phyloP scores from a whole-genome alignment of 768 basidiomycete species.

The Dendrothele bispora region DNA sequence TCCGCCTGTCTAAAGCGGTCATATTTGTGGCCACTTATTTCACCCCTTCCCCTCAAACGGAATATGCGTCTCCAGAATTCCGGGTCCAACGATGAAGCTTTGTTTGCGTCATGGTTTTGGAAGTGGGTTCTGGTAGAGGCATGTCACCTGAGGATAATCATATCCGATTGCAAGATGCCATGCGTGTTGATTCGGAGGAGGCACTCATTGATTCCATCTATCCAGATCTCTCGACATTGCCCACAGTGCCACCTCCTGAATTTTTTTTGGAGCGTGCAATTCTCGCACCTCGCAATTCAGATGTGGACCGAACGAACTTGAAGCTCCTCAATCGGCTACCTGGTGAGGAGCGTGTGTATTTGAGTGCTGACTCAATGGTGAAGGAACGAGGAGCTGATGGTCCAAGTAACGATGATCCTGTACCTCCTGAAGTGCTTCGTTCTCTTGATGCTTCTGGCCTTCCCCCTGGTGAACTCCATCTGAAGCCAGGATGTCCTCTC shows the following conservation, averaged over 20 bases:
- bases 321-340: constrained; percentile 7
- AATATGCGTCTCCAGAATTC: constrained; percentile 37
- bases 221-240: constrained; percentile 11
- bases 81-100: constrained; percentile 18
- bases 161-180: constrained; percentile 16
- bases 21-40: constrained; percentile 19
- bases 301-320: constrained; percentile 27
- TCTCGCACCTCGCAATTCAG: constrained; percentile 24
- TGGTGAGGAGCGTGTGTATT: constrained; percentile 9
- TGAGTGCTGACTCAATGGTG: constrained; percentile 12
- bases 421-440: constrained; percentile 30
- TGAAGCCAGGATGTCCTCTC: constrained; percentile 31
- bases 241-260: constrained; percentile 11
- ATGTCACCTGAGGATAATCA: constrained; percentile 16
- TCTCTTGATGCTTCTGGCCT: constrained; percentile 27
- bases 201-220: constrained; percentile 29
- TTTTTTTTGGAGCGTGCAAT: constrained; percentile 31
- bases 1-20: constrained; percentile 34
- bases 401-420: too few relatives aligned
- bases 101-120: constrained; percentile 37
- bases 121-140: constrained; percentile 33
- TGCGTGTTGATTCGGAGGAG: constrained; percentile 20
- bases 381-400: constrained; percentile 18
- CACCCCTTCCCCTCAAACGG: constrained; percentile 33
- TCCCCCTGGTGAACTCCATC: constrained; percentile 20